Conservation (phyloP, 129 eudicot species). For the Artemisia argyi region DNA sequence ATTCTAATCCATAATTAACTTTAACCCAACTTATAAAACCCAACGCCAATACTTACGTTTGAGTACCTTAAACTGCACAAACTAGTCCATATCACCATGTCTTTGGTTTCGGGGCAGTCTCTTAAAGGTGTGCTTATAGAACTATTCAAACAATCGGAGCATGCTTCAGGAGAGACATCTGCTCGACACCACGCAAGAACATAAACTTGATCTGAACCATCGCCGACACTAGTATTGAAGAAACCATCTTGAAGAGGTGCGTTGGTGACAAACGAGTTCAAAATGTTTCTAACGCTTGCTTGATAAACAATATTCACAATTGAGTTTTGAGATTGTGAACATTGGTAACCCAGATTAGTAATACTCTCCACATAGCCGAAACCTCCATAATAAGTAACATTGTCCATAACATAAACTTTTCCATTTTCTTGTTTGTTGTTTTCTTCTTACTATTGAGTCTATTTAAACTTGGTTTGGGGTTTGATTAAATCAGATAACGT, state of each 20-base stretch:
- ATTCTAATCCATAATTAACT: too few species aligned
- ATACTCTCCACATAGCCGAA: conserved; percentile 15
- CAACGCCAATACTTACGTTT: neutral
- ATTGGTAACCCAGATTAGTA: neutral
- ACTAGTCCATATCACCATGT: neutral
- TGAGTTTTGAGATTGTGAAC: conserved; percentile 12
- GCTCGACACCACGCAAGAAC: conserved; percentile 7
- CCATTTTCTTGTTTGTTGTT: conserved; percentile 10
- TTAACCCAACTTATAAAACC: too few species aligned
- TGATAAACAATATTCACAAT: conserved; percentile 12
- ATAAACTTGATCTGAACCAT: conserved; percentile 4
- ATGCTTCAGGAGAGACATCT: neutral
- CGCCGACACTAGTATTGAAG: conserved; percentile 9
- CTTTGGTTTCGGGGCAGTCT: neutral
- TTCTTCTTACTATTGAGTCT: neutral
- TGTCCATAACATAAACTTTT: conserved; percentile 11
- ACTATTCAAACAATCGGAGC: neutral
- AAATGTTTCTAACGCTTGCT: conserved; percentile 20
- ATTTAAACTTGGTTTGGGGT: neutral
- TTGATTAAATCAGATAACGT: neutral
- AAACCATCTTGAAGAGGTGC: conserved; percentile 22
- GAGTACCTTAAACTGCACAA: conserved; percentile 9
- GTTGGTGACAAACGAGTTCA: neutral
- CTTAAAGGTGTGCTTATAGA: neutral
- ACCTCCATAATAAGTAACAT: conserved; percentile 1